Evolutionary conservation across 768 basidiomycete species (phyloP).

Genomic region (Vishniacozyma victoriae): DNA sequence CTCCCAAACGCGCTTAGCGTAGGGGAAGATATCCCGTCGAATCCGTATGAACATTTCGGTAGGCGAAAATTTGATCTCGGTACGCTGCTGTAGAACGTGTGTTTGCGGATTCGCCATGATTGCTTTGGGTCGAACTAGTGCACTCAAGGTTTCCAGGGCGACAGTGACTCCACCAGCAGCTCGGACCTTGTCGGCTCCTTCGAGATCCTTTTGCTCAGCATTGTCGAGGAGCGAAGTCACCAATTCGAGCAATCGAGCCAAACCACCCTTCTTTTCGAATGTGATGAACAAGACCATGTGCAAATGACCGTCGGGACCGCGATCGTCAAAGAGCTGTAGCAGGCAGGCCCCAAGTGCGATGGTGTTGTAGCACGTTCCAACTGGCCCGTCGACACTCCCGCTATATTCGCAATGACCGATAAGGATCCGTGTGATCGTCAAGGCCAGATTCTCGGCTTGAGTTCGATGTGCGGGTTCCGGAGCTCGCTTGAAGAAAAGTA

Average conservation of each 20-base stretch:
- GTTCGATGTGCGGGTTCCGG: constrained; percentile 69
- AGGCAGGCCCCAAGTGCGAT: constrained; percentile 56
- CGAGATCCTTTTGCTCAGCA: not conserved
- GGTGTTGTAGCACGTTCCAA: constrained; percentile 47
- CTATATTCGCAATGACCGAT: constrained; percentile 53
- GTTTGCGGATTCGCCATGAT: constrained; percentile 84
- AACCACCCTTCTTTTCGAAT: constrained; percentile 65
- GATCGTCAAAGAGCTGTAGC: constrained; percentile 59
- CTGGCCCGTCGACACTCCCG: not conserved
- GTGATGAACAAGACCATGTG: constrained; percentile 76
- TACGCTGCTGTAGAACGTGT: constrained; percentile 61
- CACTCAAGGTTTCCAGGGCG: constrained; percentile 66
- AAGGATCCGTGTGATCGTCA: constrained; percentile 65
- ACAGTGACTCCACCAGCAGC: constrained; percentile 16
- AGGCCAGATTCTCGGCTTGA: constrained; percentile 66
- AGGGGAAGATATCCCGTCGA: constrained; percentile 63
- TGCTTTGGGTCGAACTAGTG: constrained; percentile 70
- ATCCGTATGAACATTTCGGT: constrained; percentile 80
- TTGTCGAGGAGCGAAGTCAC: constrained; percentile 2
- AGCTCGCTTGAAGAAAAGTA: constrained; percentile 71
- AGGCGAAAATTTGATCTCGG: constrained; percentile 68
- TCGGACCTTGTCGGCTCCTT: not conserved
- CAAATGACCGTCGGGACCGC: constrained; percentile 63
- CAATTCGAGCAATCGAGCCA: constrained; percentile 37
- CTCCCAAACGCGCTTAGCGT: constrained; percentile 68